These are phyloP conservation scores for Curvularia lunata DNA, from an alignment of 2,329 filamentous ascomycete genomes.

Conservation along the genomic window DNA sequence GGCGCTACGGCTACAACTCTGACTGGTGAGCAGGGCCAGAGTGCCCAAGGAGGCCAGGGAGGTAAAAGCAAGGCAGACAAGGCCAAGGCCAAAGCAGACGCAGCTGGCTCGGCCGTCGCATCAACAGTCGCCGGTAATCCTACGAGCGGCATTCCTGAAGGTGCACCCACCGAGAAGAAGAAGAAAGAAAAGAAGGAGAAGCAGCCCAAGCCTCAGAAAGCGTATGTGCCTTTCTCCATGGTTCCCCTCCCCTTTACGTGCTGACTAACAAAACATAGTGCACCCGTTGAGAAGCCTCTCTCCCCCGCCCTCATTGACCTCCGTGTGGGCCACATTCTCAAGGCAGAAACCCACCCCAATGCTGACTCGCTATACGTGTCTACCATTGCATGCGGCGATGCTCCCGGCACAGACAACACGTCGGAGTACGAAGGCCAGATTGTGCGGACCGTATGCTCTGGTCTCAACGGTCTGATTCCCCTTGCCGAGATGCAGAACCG, in stretches of 20 bases:
- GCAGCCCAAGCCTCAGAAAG: conserved; percentile 72
- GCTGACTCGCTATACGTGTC: conserved; percentile 95
- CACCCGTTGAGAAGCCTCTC: conserved; percentile 73
- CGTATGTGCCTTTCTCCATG: conserved; percentile 28
- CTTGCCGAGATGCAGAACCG: conserved; percentile 96
- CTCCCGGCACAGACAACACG: conserved; percentile 84
- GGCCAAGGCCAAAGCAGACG: conserved; percentile 61
- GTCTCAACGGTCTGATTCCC: conserved; percentile 89
- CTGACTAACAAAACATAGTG: conserved; percentile 31
- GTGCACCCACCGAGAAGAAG: conserved; percentile 56
- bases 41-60: conserved; percentile 35
- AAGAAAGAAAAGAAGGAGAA: conserved; percentile 93
- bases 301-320: conserved; percentile 91
- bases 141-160: conserved; percentile 46
- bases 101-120: conserved; percentile 58
- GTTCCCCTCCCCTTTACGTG: not conserved
- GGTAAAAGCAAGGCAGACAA: conserved; percentile 56
- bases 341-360: conserved; percentile 93
- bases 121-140: conserved; percentile 55
- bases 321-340: conserved; percentile 95
- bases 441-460: conserved; percentile 94
- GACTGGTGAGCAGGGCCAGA: conserved; percentile 42
- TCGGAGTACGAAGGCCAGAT: conserved; percentile 89
- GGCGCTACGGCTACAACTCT: conserved; percentile 52
- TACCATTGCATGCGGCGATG: conserved; percentile 92